phyloP scores from a whole-genome alignment of 345 rosid species.

The Crucihimalaya himalaica region DNA sequence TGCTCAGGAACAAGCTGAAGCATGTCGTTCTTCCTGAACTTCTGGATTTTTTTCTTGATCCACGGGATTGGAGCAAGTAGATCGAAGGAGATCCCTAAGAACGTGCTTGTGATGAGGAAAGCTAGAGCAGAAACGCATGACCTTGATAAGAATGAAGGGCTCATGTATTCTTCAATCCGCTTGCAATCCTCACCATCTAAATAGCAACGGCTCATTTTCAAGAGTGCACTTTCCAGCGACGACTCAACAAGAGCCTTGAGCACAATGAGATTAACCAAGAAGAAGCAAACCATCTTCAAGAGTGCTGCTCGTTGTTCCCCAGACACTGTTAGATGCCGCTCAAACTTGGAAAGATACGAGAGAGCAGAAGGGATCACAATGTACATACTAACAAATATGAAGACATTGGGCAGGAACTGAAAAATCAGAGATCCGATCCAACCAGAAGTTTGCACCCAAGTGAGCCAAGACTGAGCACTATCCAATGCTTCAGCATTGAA shows the following conservation, averaged over 20 bases:
- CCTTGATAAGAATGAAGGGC: slow-evolving; percentile 84
- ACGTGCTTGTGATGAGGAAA: slow-evolving; percentile 88
- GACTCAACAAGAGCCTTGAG: slow-evolving; percentile 90
- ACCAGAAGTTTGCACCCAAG: slow-evolving; percentile 90
- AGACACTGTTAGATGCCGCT: slow-evolving; percentile 81
- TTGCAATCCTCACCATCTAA: slow-evolving; percentile 98
- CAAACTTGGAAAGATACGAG: slow-evolving; percentile 91
- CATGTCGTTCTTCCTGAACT: slow-evolving; percentile 92
- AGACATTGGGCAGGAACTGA: slow-evolving; percentile 92
- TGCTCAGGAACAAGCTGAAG: slow-evolving; percentile 94
- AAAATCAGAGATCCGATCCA: slow-evolving; percentile 92
- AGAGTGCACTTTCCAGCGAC: slow-evolving; percentile 78
- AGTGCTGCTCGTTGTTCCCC: slow-evolving; percentile 96
- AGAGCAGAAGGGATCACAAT: slow-evolving; percentile 87
- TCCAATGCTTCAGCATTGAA: slow-evolving; percentile 94
- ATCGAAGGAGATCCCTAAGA: slow-evolving; percentile 91
- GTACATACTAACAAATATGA: slow-evolving; percentile 93
- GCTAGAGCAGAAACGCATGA: slow-evolving; percentile 96
- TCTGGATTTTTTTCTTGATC: slow-evolving; percentile 89
- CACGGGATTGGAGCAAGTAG: slow-evolving; percentile 93
- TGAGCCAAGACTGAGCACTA: slow-evolving; percentile 83
- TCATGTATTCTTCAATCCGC: slow-evolving; percentile 94
- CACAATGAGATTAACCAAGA: slow-evolving; percentile 90
- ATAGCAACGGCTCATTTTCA: slow-evolving; percentile 90
- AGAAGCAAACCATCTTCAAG: slow-evolving; percentile 97